These are phyloP conservation scores for Podaxis sp. DNA, from an alignment of 768 basidiomycete species.

Conservation along the genomic window DNA sequence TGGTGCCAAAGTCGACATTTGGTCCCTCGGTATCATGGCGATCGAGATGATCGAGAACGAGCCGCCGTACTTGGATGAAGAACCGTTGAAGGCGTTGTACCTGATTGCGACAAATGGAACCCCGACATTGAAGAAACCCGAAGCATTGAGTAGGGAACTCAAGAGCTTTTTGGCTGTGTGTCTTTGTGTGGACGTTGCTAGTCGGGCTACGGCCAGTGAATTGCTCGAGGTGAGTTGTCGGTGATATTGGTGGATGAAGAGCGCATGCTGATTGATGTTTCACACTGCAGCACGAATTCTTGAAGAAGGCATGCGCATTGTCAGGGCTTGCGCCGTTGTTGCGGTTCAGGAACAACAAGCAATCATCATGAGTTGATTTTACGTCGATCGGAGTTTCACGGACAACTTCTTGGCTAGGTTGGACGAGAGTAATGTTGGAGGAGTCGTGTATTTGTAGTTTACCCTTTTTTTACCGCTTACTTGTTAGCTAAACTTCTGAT, in stretches of 20 bases:
- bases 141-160: slow-evolving; percentile 85
- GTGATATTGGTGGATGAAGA: slow-evolving; percentile 2
- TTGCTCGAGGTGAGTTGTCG: slow-evolving; percentile 66
- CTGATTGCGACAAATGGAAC: slow-evolving; percentile 98
- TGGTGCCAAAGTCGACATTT: slow-evolving; percentile 94
- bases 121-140: slow-evolving; percentile 95
- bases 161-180: slow-evolving; percentile 98
- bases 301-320: slow-evolving; percentile 83
- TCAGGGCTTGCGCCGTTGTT: slow-evolving; percentile 84
- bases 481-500: background rate
- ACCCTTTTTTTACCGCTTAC: background rate
- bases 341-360: slow-evolving; percentile 72
- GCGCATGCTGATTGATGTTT: slow-evolving; percentile 12
- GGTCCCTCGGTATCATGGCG: slow-evolving; percentile 97
- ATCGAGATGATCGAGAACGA: slow-evolving; percentile 99
- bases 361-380: slow-evolving; percentile 36
- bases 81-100: slow-evolving; percentile 92
- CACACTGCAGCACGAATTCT: slow-evolving; percentile 79
- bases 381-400: background rate
- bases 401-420: background rate
- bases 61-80: slow-evolving; percentile 94
- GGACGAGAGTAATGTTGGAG: background rate
- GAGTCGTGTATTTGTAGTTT: slow-evolving; percentile 8
- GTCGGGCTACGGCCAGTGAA: slow-evolving; percentile 87
- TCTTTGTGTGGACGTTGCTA: slow-evolving; percentile 93